These are phyloP conservation scores for Hyaloscypha finlandica DNA, from an alignment of 495 filamentous ascomycete genomes.

Conservation along the genomic window DNA sequence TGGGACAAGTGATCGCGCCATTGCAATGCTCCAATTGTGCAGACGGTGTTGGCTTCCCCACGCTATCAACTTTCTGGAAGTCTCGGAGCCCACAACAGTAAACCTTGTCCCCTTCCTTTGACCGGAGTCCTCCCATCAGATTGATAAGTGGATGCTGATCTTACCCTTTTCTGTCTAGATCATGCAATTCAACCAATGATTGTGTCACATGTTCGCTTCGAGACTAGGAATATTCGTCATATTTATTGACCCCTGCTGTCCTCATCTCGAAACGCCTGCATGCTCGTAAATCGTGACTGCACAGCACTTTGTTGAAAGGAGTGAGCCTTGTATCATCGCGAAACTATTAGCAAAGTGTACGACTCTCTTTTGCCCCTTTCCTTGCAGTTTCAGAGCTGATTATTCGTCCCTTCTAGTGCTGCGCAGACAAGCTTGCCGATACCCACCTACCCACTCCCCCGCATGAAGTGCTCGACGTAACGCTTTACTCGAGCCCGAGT, in stretches of 20 bases:
- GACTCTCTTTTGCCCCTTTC: not conserved
- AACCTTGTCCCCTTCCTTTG: not conserved
- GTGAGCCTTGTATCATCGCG: not conserved
- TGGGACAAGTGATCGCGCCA: not conserved
- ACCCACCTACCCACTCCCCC: constrained; percentile 1
- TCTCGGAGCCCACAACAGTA: not conserved
- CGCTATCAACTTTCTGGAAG: not conserved
- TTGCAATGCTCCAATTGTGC: not conserved
- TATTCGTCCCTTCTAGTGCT: not conserved
- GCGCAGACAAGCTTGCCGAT: not conserved
- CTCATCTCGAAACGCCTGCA: not conserved
- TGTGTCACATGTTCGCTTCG: constrained; percentile 6
- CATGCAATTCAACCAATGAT: not conserved
- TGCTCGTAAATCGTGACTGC: not conserved
- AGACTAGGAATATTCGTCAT: not conserved
- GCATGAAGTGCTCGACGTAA: constrained; percentile 7
- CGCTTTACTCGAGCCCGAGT: not conserved
- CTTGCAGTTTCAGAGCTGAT: not conserved
- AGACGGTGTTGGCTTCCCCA: not conserved
- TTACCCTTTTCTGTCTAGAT: constrained; percentile 3
- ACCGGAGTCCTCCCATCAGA: not conserved
- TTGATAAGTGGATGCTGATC: not conserved
- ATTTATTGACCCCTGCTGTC: not conserved
- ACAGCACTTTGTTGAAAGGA: constrained; percentile 1
- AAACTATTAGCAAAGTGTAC: not conserved